phyloP scores from a whole-genome alignment of 148 eudicot species.

The Rheum nobile region DNA sequence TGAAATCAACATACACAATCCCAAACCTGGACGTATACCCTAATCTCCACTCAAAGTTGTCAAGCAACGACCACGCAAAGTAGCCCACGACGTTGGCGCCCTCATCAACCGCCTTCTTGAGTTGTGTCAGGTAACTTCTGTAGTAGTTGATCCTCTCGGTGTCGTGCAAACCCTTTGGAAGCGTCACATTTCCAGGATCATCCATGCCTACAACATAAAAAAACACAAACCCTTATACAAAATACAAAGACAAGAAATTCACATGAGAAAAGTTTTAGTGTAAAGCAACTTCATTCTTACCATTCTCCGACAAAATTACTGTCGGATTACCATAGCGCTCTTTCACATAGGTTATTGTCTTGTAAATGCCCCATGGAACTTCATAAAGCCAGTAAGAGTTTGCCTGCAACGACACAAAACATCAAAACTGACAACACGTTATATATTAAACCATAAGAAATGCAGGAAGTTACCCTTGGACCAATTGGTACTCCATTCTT shows the following conservation, averaged over 20 bases:
- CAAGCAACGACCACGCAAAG: constrained; percentile 89
- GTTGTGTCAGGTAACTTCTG: constrained; percentile 37
- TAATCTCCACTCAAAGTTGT: constrained; percentile 82
- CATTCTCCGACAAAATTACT: constrained; percentile 76
- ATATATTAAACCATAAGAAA: background rate
- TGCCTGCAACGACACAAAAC: constrained; percentile 32
- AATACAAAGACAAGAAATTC: background rate
- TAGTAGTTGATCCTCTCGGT: constrained; percentile 58
- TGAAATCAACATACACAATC: constrained; percentile 75
- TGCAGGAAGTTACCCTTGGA: constrained; percentile 36
- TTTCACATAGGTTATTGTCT: constrained; percentile 64
- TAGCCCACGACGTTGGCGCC: constrained; percentile 84
- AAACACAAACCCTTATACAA: background rate
- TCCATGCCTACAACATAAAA: constrained; percentile 65
- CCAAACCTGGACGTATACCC: constrained; percentile 93
- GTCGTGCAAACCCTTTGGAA: constrained; percentile 44
- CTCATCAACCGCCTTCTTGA: constrained; percentile 58
- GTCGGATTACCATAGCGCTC: constrained; percentile 76
- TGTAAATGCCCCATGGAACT: constrained; percentile 89
- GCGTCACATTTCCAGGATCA: constrained; percentile 63
- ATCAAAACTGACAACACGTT: background rate
- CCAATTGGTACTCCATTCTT: constrained; percentile 77
- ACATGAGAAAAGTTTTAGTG: background rate
- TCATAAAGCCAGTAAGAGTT: constrained; percentile 70
- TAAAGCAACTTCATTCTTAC: constrained; percentile 15